phyloP scores from a whole-genome alignment of 2,329 filamentous ascomycete genomes.

The Xenoacremonium recifei region DNA sequence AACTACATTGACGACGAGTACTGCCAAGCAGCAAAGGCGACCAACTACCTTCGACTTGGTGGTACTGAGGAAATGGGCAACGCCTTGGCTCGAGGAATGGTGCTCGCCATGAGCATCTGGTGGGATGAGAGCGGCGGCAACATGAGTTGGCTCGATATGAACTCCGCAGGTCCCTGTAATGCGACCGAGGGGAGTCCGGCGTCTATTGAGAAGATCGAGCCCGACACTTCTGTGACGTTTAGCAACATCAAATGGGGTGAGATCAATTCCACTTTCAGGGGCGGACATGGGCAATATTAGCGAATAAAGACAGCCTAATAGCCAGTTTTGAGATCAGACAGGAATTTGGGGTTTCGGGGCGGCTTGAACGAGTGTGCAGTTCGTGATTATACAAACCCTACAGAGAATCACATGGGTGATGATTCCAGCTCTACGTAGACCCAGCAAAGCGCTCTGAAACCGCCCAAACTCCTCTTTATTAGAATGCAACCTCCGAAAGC shows the following conservation, averaged over 20 bases:
- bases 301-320: background rate
- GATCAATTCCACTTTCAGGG: constrained; percentile 45
- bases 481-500: too few relatives aligned
- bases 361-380: too few relatives aligned
- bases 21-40: constrained; percentile 31
- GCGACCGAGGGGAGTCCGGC: constrained; percentile 51
- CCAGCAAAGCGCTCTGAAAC: too few relatives aligned
- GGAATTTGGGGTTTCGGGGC: too few relatives aligned
- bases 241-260: constrained; percentile 61
- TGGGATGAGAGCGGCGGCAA: constrained; percentile 46
- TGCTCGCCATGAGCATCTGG: constrained; percentile 53
- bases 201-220: constrained; percentile 44
- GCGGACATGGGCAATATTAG: background rate
- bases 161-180: constrained; percentile 50
- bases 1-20: constrained; percentile 37
- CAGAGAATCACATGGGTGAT: too few relatives aligned
- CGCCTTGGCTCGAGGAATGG: constrained; percentile 47
- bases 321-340: too few relatives aligned
- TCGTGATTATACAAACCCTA: too few relatives aligned
- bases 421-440: too few relatives aligned
- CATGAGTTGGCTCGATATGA: constrained; percentile 54
- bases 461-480: too few relatives aligned
- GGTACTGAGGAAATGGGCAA: constrained; percentile 45
- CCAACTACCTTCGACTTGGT: constrained; percentile 35
- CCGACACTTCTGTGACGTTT: constrained; percentile 51